Evolutionary conservation across 192 early-diverging fungal species (phyloP).

Genomic region (Ambispora gerdemannii): DNA sequence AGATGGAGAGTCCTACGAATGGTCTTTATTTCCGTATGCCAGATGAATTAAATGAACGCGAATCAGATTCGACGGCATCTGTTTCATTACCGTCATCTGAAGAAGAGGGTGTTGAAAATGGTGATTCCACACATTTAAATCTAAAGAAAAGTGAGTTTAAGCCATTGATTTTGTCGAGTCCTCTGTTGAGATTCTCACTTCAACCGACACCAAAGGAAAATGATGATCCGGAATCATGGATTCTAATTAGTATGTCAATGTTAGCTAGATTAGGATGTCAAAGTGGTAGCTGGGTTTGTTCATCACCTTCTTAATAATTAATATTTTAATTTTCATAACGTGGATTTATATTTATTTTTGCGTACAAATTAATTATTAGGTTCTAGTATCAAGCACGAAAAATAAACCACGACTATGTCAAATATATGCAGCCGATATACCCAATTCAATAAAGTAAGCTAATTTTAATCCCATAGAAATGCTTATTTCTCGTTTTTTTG

Average conservation of each 20-base stretch:
- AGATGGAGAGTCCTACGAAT: not conserved
- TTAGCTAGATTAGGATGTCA: conserved; percentile 51
- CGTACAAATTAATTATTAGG: not conserved
- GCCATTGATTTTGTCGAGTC: conserved; percentile 35
- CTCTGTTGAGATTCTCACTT: conserved; percentile 42
- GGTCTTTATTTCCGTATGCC: not conserved
- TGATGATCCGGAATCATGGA: conserved; percentile 51
- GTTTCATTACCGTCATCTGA: conserved; percentile 1
- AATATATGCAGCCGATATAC: conserved; percentile 41
- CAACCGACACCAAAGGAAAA: conserved; percentile 45
- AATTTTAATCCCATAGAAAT: not conserved
- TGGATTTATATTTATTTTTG: not conserved
- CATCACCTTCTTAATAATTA: not conserved
- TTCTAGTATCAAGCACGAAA: conserved; percentile 38
- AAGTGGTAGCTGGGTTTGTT: conserved; percentile 62
- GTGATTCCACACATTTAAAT: not conserved
- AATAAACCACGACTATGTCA: conserved; percentile 38
- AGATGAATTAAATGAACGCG: not conserved
- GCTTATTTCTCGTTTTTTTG: not conserved
- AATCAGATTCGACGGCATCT: not conserved
- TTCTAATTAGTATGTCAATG: conserved; percentile 50
- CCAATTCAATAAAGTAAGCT: not conserved
- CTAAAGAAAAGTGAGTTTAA: not conserved
- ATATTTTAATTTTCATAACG: not conserved
- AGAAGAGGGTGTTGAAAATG: conserved; percentile 6